phyloP scores from a whole-genome alignment of 306 rosid species.

The Cajanus cajan region DNA sequence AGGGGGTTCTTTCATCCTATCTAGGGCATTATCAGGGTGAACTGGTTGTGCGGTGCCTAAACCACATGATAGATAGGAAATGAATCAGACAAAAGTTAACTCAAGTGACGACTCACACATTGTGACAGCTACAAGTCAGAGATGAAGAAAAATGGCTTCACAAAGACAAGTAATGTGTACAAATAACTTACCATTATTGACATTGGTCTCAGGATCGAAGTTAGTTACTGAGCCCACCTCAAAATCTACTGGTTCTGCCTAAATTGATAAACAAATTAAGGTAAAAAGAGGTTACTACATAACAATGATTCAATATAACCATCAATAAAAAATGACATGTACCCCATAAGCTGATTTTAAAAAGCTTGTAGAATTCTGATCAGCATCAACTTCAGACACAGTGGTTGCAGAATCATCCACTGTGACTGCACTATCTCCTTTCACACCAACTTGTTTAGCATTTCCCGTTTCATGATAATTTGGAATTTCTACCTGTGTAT shows the following conservation, averaged over 20 bases:
- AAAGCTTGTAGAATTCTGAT: constrained; percentile 19
- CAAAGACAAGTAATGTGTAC: not conserved
- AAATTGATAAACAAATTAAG: constrained; percentile 21
- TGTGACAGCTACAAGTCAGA: constrained; percentile 9
- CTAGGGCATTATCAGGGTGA: constrained; percentile 22
- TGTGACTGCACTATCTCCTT: not conserved
- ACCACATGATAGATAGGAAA: constrained; percentile 18
- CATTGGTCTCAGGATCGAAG: not conserved
- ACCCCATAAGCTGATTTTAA: constrained; percentile 37
- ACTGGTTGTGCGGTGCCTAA: constrained; percentile 18
- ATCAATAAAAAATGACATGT: constrained; percentile 6
- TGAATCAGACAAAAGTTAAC: constrained; percentile 6
- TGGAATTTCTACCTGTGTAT: constrained; percentile 17
- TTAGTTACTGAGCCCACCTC: constrained; percentile 13
- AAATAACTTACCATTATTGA: constrained; percentile 35
- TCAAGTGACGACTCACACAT: not conserved
- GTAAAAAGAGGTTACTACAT: not conserved
- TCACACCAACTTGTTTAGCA: constrained; percentile 16
- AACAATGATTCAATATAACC: not conserved
- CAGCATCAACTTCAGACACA: not conserved
- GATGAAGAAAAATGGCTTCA: constrained; percentile 9
- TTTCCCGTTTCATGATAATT: constrained; percentile 15
- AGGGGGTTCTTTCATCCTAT: constrained; percentile 16
- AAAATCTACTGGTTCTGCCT: constrained; percentile 33
- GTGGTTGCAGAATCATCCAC: constrained; percentile 23